Evolutionary conservation across 108 stramenopile genomes (phyloP), one percentile per base, ranked within the genome.

Genomic region (Pseudonitzschia pungens): DNA sequence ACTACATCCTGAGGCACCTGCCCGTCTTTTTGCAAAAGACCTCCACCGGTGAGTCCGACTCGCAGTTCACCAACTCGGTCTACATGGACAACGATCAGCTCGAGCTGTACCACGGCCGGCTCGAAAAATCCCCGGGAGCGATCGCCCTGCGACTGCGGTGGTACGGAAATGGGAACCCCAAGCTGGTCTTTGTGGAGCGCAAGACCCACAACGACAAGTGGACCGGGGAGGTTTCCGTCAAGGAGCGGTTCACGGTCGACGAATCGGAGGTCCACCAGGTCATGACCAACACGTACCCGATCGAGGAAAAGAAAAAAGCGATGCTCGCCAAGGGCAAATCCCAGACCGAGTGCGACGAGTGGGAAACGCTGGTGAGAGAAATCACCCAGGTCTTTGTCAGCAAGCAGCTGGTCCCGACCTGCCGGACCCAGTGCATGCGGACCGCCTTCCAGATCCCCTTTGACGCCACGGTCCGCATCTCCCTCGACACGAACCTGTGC

Each of bases 161-260:
- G 98, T 99, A 99, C 75, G 97, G 95, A 22, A 81, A 89, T 8
- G 90, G 89, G 8, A 86, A 89, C 64, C 97, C 97, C 27, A 83
- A 87, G 43, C 52, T 83, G 33, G 94, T 97, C 43, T 99, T 98
- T 77, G 95, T 97, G 21, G 99, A 99, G 77, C 92, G 97, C 21
- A 99, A 99, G 82, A 99, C 99, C 16, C 99, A 99, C 81, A 92
- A 94, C 45, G 99, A 99, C 41, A 93, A 88, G 28, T 99, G 99
- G 99, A 93, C 95, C n/a, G 97, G 97, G 21, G 97, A 98, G 69
- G 88, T 89, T 62, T 89, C 87, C 31, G 97, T 97, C 26, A 99
- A 99, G 86, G 97, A 98, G 70, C 95, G 99, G 41, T 99, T 99
- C 77, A 93, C 87, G 53, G 89, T 94, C 54, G 77, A 88, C 52